Conservation (phyloP, 2,329 filamentous ascomycete species). For the Exophiala oligosperma region DNA sequence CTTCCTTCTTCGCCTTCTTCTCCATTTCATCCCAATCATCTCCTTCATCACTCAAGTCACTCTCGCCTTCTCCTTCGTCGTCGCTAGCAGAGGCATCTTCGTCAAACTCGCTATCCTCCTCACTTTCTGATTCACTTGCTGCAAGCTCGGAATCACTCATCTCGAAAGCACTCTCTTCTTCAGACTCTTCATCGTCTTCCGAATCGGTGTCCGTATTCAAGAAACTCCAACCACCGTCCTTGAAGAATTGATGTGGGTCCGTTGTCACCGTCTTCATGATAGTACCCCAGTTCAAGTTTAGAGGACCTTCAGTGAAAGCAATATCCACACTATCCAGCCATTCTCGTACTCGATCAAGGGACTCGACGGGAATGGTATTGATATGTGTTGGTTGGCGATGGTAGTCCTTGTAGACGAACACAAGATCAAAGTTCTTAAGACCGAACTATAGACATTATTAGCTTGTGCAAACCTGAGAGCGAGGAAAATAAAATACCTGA, state of each 20-base stretch:
- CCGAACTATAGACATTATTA: slow-evolving; percentile 66
- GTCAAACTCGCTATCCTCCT: slow-evolving; percentile 91
- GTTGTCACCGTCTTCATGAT: slow-evolving; percentile 99
- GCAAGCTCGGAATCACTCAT: slow-evolving; percentile 80
- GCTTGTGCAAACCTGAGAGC: slow-evolving; percentile 6
- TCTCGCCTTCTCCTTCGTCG: slow-evolving; percentile 50
- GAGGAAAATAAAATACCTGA: slow-evolving; percentile 43
- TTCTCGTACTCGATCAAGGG: slow-evolving; percentile 92
- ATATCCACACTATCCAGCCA: slow-evolving; percentile 97
- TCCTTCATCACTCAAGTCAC: slow-evolving; percentile 36
- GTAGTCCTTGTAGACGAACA: slow-evolving; percentile 98
- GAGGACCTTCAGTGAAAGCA: slow-evolving; percentile 86
- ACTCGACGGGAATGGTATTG: slow-evolving; percentile 97
- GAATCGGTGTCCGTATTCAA: slow-evolving; percentile 83
- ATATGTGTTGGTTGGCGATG: slow-evolving; percentile 85
- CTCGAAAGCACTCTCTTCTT: slow-evolving; percentile 90
- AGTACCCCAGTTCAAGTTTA: slow-evolving; percentile 97
- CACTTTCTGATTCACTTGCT: slow-evolving; percentile 66
- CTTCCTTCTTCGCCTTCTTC: slow-evolving; percentile 33
- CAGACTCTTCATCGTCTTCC: slow-evolving; percentile 72
- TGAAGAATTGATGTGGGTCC: slow-evolving; percentile 93
- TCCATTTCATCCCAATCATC: slow-evolving; percentile 34
- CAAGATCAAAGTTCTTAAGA: slow-evolving; percentile 97
- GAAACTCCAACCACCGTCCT: slow-evolving; percentile 94
- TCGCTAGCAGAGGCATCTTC: slow-evolving; percentile 75